Evolutionary conservation across 2,329 filamentous ascomycete genomes (phyloP).

Genomic region (Colletotrichum sp.): DNA sequence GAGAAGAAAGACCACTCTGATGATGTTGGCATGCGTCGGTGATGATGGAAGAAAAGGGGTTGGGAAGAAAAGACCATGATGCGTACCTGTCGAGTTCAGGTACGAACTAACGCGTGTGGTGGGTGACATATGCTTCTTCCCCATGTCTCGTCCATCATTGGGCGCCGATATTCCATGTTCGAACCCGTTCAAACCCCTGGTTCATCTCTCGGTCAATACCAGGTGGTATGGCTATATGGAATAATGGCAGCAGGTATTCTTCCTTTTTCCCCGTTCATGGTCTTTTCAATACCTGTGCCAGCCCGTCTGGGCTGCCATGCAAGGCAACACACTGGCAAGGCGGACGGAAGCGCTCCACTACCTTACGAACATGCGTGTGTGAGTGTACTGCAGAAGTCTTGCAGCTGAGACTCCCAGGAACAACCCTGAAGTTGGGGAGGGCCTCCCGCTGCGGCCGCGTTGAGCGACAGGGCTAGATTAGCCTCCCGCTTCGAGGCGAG

Average conservation of each 20-base stretch:
- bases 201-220: not conserved
- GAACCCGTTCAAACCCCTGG: not conserved
- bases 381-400: not conserved
- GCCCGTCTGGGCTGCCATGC: not conserved
- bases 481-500: slow-evolving; percentile 12
- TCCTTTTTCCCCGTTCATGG: not conserved
- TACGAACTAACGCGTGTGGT: not conserved
- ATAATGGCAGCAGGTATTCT: not conserved
- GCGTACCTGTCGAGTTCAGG: slow-evolving; percentile 5
- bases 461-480: not conserved
- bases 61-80: not conserved
- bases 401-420: slow-evolving; percentile 2
- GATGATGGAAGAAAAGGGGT: not conserved
- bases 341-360: slow-evolving; percentile 7
- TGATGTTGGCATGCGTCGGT: not conserved
- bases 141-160: not conserved
- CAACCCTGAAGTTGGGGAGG: slow-evolving; percentile 1
- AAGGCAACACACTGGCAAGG: not conserved
- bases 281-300: not conserved
- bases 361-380: not conserved
- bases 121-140: not conserved
- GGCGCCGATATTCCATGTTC: not conserved
- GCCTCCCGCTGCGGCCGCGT: not conserved
- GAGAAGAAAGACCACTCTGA: not conserved
- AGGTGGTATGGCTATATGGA: not conserved